Evolutionary conservation across 768 basidiomycete species (phyloP).

Genomic region (Naganishia vaughanmartiniae): DNA sequence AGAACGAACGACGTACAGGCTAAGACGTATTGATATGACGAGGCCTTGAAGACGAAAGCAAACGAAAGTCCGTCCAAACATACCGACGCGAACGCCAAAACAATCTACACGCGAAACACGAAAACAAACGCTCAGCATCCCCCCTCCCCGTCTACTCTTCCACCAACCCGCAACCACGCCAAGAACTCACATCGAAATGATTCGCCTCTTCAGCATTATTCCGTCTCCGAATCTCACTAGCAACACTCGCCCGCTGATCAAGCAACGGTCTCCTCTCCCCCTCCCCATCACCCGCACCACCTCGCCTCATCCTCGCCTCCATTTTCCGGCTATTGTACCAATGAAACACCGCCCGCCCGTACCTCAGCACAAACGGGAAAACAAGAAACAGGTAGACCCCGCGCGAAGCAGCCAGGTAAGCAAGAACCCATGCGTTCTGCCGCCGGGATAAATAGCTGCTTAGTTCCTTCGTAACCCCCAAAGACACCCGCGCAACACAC

Average conservation of each 20-base stretch:
- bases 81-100: conserved; percentile 42
- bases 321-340: conserved; percentile 14
- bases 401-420: conserved; percentile 41
- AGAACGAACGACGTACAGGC: conserved; percentile 25
- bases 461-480: no score
- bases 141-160: no score
- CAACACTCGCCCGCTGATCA: conserved; percentile 30
- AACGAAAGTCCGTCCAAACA: conserved; percentile 39
- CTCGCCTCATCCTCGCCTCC: conserved; percentile 11
- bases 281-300: background rate
- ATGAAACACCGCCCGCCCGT: conserved; percentile 37
- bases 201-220: conserved; percentile 39
- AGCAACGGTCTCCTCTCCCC: conserved; percentile 8
- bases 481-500: background rate
- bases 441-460: background rate
- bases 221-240: conserved; percentile 25
- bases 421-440: conserved; percentile 45
- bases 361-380: conserved; percentile 41
- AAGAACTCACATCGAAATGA: conserved; percentile 44
- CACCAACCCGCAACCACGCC: background rate
- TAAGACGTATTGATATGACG: conserved; percentile 39
- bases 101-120: conserved; percentile 34
- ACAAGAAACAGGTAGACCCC: conserved; percentile 41
- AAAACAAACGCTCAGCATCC: background rate
- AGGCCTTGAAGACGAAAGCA: conserved; percentile 37